phyloP scores from a whole-genome alignment of 345 rosid species.

The thale cress (Arabidopsis thaliana) region TAIR10.1 NC_003070.9:27535501-27536000 shows the following conservation, averaged over 20 bases:
- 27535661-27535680: conserved; percentile 18
- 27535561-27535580: conserved; percentile 34
- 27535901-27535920: neutral
- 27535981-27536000: neutral
- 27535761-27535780: conserved; percentile 13
- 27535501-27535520: conserved; percentile 34
- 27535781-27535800: conserved; percentile 27
- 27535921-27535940: neutral
- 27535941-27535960: neutral
- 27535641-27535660: conserved; percentile 28
- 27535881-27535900: neutral
- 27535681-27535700: conserved; percentile 35
- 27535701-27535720: conserved; percentile 45
- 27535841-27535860: neutral
- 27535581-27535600: conserved; percentile 16
- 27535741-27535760: conserved; percentile 24
- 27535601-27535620: conserved; percentile 20
- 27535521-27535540: conserved; percentile 33
- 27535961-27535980: neutral
- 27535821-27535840: neutral
- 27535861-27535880: neutral
- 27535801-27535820: conserved; percentile 26
- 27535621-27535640: conserved; percentile 34
- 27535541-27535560: conserved; percentile 47
- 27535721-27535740: conserved; percentile 26